Evolutionary conservation across 345 rosid species (phyloP), one percentile per base, ranked within the genome.

Genomic region (Mallotus nudiflorus): DNA sequence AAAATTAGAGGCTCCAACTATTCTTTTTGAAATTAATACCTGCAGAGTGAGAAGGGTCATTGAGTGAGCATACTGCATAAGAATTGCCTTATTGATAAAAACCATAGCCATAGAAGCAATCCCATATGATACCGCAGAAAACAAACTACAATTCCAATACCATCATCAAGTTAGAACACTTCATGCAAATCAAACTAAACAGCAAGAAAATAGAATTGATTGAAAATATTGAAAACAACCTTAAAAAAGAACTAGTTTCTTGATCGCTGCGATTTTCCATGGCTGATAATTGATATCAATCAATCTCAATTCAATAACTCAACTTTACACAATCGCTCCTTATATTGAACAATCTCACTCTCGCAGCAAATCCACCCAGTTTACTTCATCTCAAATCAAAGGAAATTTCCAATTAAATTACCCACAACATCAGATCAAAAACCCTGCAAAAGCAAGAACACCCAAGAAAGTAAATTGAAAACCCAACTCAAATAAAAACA

Each of bases 21-120:
- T 42, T 42, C 4, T 33, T 35, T 16, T 18, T 5, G 11, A 58
- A 46, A 68, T 56, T 5, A 60, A 60, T 79, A 95, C 99, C 96
- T 95, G 99, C 6, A 92, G 40, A 2, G 91, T 82, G 63, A 95
- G 97, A 77, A 95, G 81, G 61, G 97, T 90, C 99, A 95, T 90
- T 0, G 97, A 92, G 59, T 90, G 68, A 11, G 87, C 70, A 76
- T 89, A 95, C 77, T 90, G 93, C 97, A 95, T 92, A 39, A 95
- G 65, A 62, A 92, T 85, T 39, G 97, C 97, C 80, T 92, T 95
- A 56, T 95, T 95, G 82, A 95, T 92, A 70, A 95, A 95, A 62
- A 92, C 99, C 99, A 95, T 95, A 5, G 97, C 96, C 99, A 95
- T 95, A 0, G 97, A 95, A 78, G 93, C 88, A 78, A 85, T 54